Percentiles rank a stretch among this genome's conserved stretches.
Conservation (phyloP, 2,329 filamentous ascomycete species). For the Cercospora brassicicola region DNA sequence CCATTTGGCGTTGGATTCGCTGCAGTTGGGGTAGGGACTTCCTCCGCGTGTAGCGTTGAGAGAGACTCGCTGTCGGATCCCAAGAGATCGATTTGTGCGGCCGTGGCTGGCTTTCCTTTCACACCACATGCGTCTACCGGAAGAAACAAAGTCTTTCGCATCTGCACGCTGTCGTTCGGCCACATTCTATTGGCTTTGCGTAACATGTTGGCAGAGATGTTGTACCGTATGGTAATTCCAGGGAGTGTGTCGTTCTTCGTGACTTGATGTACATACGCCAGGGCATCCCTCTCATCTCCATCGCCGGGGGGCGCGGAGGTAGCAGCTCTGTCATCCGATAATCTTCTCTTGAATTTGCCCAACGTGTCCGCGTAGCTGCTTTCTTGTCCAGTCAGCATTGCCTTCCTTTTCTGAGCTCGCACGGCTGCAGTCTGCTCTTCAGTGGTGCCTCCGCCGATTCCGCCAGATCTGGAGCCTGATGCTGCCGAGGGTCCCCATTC, state of each 20-base stretch:
- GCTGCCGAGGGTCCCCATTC: constrained; percentile 50
- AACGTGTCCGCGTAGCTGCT: constrained; percentile 47
- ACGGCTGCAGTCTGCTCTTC: constrained; percentile 51
- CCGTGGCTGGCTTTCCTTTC: constrained; percentile 64
- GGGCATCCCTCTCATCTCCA: constrained; percentile 67
- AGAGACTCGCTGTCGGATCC: constrained; percentile 35
- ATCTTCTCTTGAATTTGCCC: constrained; percentile 62
- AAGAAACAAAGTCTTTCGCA: constrained; percentile 74
- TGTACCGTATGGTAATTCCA: constrained; percentile 85
- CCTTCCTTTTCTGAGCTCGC: constrained; percentile 52
- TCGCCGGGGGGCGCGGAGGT: constrained; percentile 54
- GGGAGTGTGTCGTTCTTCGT: constrained; percentile 82
- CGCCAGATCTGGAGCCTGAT: constrained; percentile 38
- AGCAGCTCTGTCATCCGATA: constrained; percentile 61
- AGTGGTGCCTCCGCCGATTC: constrained; percentile 48
- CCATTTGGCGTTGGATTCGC: constrained; percentile 30
- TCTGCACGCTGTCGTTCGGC: constrained; percentile 88
- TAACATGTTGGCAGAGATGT: constrained; percentile 79
- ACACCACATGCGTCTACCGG: constrained; percentile 87
- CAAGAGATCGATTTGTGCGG: constrained; percentile 36
- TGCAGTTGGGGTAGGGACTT: constrained; percentile 40
- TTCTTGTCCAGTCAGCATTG: constrained; percentile 44
- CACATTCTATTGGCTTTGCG: constrained; percentile 89
- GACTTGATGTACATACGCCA: constrained; percentile 90
- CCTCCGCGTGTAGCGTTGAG: constrained; percentile 38